Evolutionary conservation across 169 alveolate genomes (phyloP).

Genomic region (Amoebophrya sp.): DNA sequence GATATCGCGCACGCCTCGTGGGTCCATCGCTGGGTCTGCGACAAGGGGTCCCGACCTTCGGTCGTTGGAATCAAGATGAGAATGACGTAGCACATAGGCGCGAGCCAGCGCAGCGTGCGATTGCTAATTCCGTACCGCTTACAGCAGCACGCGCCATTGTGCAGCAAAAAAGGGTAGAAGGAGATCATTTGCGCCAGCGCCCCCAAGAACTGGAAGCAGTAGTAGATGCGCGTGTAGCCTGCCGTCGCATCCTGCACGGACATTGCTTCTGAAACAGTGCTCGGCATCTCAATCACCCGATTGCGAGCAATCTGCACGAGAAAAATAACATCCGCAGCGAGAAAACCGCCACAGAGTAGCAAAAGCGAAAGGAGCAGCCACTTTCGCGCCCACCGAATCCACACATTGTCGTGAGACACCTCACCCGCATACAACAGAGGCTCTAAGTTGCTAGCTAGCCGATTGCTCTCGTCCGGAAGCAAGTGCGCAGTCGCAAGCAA

Average conservation of each 20-base stretch:
- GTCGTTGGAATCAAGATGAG: not conserved
- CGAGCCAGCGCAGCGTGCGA: not conserved
- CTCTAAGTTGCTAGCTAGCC: not conserved
- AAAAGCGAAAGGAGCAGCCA: not conserved
- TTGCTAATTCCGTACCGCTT: not conserved
- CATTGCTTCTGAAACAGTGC: not conserved
- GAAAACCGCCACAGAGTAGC: not conserved
- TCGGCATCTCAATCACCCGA: not conserved
- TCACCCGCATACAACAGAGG: not conserved
- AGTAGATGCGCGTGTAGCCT: not conserved
- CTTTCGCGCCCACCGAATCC: not conserved
- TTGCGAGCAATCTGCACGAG: not conserved
- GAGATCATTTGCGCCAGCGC: not conserved
- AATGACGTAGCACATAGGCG: not conserved
- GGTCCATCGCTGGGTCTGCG: not conserved
- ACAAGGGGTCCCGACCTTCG: not conserved
- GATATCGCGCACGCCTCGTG: not conserved
- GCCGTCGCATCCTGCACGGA: not conserved
- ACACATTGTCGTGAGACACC: not conserved
- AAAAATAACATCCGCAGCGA: not conserved
- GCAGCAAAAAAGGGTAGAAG: not conserved
- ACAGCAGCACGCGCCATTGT: not conserved
- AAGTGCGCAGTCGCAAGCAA: no score
- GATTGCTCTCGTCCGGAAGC: no score
- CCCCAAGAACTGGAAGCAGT: not conserved